These are phyloP conservation scores for Closterium sp. DNA, from an alignment of 139 green algal species.

Conservation along the genomic window DNA sequence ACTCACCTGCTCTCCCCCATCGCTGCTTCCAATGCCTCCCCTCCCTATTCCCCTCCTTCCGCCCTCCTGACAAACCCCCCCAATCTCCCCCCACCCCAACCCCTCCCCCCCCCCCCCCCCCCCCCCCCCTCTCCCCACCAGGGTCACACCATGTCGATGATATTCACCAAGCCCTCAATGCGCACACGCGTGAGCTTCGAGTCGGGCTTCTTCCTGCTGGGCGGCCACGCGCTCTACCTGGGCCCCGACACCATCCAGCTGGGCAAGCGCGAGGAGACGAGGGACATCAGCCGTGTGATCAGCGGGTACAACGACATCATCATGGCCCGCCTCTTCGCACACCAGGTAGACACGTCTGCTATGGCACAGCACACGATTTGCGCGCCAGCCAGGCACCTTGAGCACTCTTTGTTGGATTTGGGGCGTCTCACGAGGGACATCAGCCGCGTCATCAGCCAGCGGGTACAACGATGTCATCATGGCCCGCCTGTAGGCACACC, in stretches of 20 bases:
- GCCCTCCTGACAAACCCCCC: too few species aligned
- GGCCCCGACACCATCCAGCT: slow-evolving; percentile 92
- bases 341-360: not conserved
- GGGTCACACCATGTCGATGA: slow-evolving; percentile 95
- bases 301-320: not conserved
- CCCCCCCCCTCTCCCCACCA: not conserved
- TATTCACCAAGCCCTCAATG: slow-evolving; percentile 98
- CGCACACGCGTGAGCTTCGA: slow-evolving; percentile 97
- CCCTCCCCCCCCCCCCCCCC: slow-evolving; percentile 9
- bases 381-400: too few species aligned
- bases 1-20: too few species aligned
- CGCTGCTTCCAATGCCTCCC: too few species aligned
- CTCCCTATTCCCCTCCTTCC: too few species aligned
- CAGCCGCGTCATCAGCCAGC: too few species aligned
- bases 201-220: slow-evolving; percentile 91
- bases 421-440: too few species aligned
- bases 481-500: too few species aligned
- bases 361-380: too few species aligned
- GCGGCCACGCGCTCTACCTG: slow-evolving; percentile 92
- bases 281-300: slow-evolving; percentile 92
- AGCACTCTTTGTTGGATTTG: too few species aligned
- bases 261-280: slow-evolving; percentile 83
- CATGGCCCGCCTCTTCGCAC: slow-evolving; percentile 26
- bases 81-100: too few species aligned
- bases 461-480: too few species aligned